A percentile compares a stretch with the other conserved stretches of the same genome.
phyloP scores from a whole-genome alignment of 2,329 filamentous ascomycete species.

The Neoscytalidium dimidiatum region DNA sequence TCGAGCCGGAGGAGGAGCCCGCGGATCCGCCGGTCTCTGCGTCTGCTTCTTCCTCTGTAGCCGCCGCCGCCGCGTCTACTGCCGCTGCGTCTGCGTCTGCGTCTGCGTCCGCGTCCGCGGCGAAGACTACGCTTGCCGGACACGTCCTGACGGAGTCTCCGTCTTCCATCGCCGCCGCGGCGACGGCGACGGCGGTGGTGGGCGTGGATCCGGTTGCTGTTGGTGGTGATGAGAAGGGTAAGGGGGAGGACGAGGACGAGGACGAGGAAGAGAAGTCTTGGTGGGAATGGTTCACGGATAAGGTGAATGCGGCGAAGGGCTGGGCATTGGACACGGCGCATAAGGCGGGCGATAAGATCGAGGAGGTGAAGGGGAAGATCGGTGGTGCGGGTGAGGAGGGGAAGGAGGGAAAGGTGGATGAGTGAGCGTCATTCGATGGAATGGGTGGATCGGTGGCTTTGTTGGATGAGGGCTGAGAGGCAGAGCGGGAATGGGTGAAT shows the following conservation, averaged over 20 bases:
- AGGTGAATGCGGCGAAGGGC: conserved; percentile 35
- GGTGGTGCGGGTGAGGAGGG: neutral
- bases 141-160: neutral
- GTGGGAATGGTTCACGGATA: conserved; percentile 42
- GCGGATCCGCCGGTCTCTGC: conserved; percentile 49
- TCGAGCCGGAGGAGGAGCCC: conserved; percentile 53
- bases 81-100: neutral
- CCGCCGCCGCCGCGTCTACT: too few relatives aligned
- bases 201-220: neutral
- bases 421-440: neutral
- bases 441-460: neutral
- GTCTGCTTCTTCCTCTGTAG: conserved; percentile 20
- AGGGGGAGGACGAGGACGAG: conserved; percentile 16
- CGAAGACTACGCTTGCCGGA: neutral
- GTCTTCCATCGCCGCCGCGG: conserved; percentile 16
- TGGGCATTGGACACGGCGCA: conserved; percentile 27
- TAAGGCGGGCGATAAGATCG: conserved; percentile 14
- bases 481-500: too few relatives aligned
- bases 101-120: too few relatives aligned
- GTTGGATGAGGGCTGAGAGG: too few relatives aligned
- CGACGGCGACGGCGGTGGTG: neutral
- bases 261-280: conserved; percentile 24
- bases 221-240: neutral
- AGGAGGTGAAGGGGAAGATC: conserved; percentile 14
- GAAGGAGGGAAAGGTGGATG: neutral